Base-by-base conservation (phyloP, 2,329 filamentous ascomycete genomes). In the Stenocarpella maydis region DNA sequence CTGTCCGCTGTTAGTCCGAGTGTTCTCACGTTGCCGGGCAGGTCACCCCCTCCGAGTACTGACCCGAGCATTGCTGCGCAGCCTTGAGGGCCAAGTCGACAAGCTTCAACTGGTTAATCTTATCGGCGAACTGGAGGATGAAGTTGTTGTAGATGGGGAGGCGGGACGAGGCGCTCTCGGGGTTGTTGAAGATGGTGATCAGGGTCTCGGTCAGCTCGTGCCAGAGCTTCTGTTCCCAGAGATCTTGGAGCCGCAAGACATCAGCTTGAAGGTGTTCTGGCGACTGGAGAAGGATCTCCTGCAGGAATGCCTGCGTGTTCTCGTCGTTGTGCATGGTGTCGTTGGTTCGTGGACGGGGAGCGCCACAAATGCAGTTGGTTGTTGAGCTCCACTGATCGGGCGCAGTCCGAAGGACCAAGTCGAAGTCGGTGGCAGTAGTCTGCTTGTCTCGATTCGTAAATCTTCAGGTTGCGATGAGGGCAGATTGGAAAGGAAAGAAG, bases 141-240 rank as follows among this genome's bases (percentile, higher is more conserved):
- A 99, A 99, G 76, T 90, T 90, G 83, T 96, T 94, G 87, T 96
- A 99, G 81, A 99, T 92, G 71, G 90, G 86, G 83, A 99, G 88
- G 78, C 95, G 91, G 83, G 97, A 94, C 69, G 89, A 86, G 68
- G 90, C 91, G 82, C 95, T 98, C 78, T 91, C 89, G 53, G 92
- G 87, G 75, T 93, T 84, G 77, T 91, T 90, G 85, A 98, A 99
- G 87, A 95, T 98, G 74, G 92, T 88, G 75, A 97, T 86, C 68
- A 99, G 88, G 65, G 91, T 86, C 78, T 97, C 92, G 43, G 96
- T 99, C 74, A 99, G 91, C 83, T 99, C 95, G 85, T 99, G 96
- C 96, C 96, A 99, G 83, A 99, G 88, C 84, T 98, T 98, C 77
- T 95, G 91, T 86, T 99, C 96, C 96, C 96, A 99, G 78, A 90